Evolutionary conservation across 2,329 filamentous ascomycete species (phyloP), one percentile per base, ranked within the genome.

Genomic region (Trichoderma arundinaceum): DNA sequence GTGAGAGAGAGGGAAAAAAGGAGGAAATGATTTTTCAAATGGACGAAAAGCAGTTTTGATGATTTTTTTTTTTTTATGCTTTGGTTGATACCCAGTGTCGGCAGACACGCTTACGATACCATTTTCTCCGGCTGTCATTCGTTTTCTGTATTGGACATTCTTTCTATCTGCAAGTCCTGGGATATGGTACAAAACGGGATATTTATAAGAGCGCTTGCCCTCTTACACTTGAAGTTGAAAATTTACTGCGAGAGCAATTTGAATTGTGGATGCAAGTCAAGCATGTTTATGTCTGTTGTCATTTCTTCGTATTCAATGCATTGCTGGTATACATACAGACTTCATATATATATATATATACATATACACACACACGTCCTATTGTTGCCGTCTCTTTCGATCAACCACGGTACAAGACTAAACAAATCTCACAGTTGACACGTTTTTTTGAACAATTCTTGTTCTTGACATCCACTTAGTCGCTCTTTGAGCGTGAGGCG

Each of bases 401-500:
- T 38, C 17, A 38, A 38, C 33, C 51, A 35, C 12, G 33, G 8
- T 52, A 52, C 8, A 52, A 52, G 15, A 52, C 48, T 17, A 43
- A 43, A 43, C 39, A n/a, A 13, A 15, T 8, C 39, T n/a, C 12
- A 43, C 39, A 43, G 35, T 38, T 38, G 35, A 38, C 6, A 38
- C 7, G 35, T 38, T 38, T 35, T 5, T 38, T 7, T 38, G 10
- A 7, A 38, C 35, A 38, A 38, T 10, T 38, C 35, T 38, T 38
- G 7, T 10, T 38, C 9, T 19, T 41, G 12, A 4, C 12, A n/a
- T 9, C 12, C 44, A 49, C n/a, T 74, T 77, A 83, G 28, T 82
- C 80, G 6, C 71, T 72, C 72, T 83, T 84, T 64, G 72, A 66
- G 32, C 74, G 73, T 5, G 68, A 70, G 1, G 79, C 78, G 1